phyloP scores from a whole-genome alignment of 345 rosid genomes.

The Murraya paniculata region DNA sequence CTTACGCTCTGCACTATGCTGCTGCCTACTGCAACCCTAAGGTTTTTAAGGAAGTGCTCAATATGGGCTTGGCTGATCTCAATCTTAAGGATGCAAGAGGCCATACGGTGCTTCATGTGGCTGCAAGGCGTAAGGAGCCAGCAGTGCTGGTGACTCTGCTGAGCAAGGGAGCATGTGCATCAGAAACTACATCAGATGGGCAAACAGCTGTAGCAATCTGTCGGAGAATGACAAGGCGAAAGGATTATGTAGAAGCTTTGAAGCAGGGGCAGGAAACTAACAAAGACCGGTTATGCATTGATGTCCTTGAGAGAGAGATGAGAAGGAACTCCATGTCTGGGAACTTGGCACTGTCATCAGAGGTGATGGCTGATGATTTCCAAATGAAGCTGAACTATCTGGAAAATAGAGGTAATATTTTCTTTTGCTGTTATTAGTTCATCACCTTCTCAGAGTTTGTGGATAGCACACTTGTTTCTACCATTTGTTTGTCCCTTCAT shows the following conservation, averaged over 20 bases:
- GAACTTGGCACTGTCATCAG: constrained; percentile 3
- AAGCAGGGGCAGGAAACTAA: constrained; percentile 33
- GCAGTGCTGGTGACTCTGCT: constrained; percentile 33
- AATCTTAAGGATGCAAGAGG: constrained; percentile 39
- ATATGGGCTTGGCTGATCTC: constrained; percentile 28
- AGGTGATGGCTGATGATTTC: constrained; percentile 23
- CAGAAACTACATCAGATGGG: constrained; percentile 36
- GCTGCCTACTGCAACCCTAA: constrained; percentile 47
- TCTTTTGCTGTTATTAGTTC: not conserved
- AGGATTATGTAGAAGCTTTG: constrained; percentile 35
- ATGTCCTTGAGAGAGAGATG: constrained; percentile 34
- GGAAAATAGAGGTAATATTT: constrained; percentile 39
- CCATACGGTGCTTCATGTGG: constrained; percentile 44
- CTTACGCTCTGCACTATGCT: constrained; percentile 51
- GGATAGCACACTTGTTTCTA: not conserved
- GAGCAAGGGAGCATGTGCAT: constrained; percentile 31
- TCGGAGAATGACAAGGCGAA: constrained; percentile 37
- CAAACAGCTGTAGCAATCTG: constrained; percentile 39
- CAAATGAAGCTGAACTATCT: constrained; percentile 37
- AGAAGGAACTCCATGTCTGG: constrained; percentile 20
- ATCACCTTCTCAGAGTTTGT: not conserved
- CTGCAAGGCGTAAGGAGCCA: constrained; percentile 42
- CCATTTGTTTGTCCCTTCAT: not conserved
- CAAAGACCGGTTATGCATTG: constrained; percentile 43
- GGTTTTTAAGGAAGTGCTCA: constrained; percentile 36